Evolutionary conservation across 2,329 filamentous ascomycete genomes (phyloP).

Genomic region (Penicillium sp.): DNA sequence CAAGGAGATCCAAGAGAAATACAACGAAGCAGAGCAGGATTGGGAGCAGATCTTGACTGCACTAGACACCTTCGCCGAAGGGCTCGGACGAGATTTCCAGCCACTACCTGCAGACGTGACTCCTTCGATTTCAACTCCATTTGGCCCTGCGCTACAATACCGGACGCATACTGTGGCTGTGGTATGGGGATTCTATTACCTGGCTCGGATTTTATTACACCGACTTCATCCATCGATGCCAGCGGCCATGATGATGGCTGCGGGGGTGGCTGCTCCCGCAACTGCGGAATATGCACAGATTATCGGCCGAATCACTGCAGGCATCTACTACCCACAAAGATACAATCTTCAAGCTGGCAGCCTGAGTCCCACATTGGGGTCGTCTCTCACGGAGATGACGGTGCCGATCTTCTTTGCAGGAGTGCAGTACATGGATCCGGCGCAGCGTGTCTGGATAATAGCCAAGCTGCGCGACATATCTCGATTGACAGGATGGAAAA

Average conservation of each 20-base stretch:
- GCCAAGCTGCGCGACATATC: constrained; percentile 74
- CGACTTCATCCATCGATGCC: constrained; percentile 88
- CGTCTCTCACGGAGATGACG: constrained; percentile 78
- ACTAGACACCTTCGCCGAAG: constrained; percentile 52
- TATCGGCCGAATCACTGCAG: constrained; percentile 80
- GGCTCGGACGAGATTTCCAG: constrained; percentile 75
- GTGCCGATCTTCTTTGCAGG: constrained; percentile 87
- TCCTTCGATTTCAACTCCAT: constrained; percentile 69
- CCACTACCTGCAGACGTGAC: constrained; percentile 72
- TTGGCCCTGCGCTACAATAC: constrained; percentile 80
- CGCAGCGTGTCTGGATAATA: constrained; percentile 78
- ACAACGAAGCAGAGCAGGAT: constrained; percentile 72
- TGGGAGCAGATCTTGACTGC: constrained; percentile 64
- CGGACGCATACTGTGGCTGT: constrained; percentile 85
- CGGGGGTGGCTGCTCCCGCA: constrained; percentile 72
- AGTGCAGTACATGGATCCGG: constrained; percentile 73
- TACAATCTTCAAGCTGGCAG: constrained; percentile 46
- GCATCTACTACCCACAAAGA: constrained; percentile 57
- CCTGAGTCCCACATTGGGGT: constrained; percentile 77
- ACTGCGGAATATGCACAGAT: constrained; percentile 73
- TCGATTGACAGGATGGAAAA: constrained; percentile 84
- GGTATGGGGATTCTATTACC: constrained; percentile 86
- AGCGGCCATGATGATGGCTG: constrained; percentile 84
- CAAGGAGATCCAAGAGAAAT: constrained; percentile 55
- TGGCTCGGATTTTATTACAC: constrained; percentile 80